These are phyloP conservation scores for Suillus alpinus DNA, from an alignment of 768 basidiomycete species.

Conservation along the genomic window DNA sequence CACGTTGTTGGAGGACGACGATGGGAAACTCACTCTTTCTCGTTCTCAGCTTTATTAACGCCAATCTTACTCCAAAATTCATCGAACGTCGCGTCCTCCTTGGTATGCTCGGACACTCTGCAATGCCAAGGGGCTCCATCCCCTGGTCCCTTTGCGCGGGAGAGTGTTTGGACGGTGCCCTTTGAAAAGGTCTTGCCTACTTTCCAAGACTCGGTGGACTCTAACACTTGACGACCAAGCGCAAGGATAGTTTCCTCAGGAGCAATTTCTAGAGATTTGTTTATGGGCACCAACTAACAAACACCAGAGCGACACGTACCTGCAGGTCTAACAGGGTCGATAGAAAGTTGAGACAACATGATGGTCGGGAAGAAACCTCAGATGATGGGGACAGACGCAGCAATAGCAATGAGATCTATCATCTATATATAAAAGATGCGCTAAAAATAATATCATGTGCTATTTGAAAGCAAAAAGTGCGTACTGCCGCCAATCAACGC, in stretches of 20 bases:
- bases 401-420: background rate
- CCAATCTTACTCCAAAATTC: conserved; percentile 71
- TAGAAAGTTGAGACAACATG: conserved; percentile 38
- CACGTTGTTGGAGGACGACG: background rate
- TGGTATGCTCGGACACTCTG: conserved; percentile 62
- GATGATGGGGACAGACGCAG: background rate
- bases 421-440: background rate
- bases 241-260: conserved; percentile 54
- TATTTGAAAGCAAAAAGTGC: conserved; percentile 12
- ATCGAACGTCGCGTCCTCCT: conserved; percentile 69
- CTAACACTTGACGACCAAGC: conserved; percentile 53
- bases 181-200: conserved; percentile 60
- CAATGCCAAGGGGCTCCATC: conserved; percentile 68
- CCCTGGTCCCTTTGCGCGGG: conserved; percentile 46
- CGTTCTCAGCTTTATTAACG: conserved; percentile 62
- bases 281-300: background rate
- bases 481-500: conserved; percentile 1
- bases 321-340: conserved; percentile 36
- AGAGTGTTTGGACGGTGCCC: conserved; percentile 53
- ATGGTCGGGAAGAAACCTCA: conserved; percentile 9
- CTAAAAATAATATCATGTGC: conserved; percentile 18
- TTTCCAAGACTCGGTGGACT: conserved; percentile 60
- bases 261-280: conserved; percentile 49
- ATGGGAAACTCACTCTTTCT: conserved; percentile 52
- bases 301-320: conserved; percentile 26